These are phyloP conservation scores for Trichoderma asperelloides DNA, from an alignment of 495 filamentous ascomycete genomes.

Conservation along the genomic window DNA sequence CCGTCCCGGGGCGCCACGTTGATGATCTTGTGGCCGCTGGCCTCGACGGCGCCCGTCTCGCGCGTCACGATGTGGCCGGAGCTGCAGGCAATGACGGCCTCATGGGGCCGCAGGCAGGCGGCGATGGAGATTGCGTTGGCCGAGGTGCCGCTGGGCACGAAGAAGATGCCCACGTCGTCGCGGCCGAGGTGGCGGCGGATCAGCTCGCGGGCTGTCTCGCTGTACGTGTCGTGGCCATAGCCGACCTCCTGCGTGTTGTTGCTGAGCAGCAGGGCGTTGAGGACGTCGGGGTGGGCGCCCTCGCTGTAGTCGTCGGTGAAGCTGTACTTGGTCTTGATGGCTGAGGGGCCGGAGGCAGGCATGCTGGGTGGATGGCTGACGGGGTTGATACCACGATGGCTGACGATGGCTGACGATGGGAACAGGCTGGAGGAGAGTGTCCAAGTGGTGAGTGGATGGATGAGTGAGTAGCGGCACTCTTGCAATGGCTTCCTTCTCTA, in stretches of 20 bases:
- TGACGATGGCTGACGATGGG: background rate
- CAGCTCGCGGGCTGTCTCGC: slow-evolving; percentile 7
- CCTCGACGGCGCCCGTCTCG: slow-evolving; percentile 10
- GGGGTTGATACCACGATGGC: background rate
- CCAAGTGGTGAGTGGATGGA: background rate
- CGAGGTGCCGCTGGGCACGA: slow-evolving; percentile 10
- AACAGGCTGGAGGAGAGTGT: background rate
- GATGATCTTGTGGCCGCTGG: slow-evolving; percentile 12
- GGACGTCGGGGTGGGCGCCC: slow-evolving; percentile 7
- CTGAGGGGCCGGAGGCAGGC: background rate
- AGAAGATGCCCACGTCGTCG: slow-evolving; percentile 9
- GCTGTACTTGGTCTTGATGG: slow-evolving; percentile 4
- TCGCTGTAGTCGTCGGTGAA: slow-evolving; percentile 12
- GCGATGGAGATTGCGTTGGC: slow-evolving; percentile 11
- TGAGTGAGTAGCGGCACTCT: background rate
- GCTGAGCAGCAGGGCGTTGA: slow-evolving; percentile 9
- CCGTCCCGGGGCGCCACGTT: slow-evolving; percentile 6
- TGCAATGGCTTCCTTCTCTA: too few species aligned
- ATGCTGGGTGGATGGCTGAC: background rate
- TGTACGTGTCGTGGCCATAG: slow-evolving; percentile 8
- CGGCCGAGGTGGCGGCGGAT: slow-evolving; percentile 10
- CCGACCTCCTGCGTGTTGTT: slow-evolving; percentile 9
- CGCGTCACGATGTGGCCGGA: slow-evolving; percentile 10
- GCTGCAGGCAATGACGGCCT: slow-evolving; percentile 11
- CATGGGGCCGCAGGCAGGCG: slow-evolving; percentile 8